Evolutionary conservation across 208 protist species (phyloP).

Genomic region (Jaenimonas drosophilae): DNA sequence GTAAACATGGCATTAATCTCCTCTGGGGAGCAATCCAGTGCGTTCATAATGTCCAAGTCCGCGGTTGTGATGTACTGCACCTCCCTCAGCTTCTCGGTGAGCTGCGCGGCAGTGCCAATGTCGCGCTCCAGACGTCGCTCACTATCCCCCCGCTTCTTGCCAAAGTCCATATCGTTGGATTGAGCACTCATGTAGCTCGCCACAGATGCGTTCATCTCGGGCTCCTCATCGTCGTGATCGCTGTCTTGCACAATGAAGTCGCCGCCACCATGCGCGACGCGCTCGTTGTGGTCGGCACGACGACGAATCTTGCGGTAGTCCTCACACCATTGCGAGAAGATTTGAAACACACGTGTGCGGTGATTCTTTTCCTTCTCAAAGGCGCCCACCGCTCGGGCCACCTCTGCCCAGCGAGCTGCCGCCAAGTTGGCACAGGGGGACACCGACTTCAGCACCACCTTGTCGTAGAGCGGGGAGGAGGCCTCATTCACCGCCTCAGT

Average conservation of each 20-base stretch:
- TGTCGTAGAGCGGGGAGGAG: constrained; percentile 57
- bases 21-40: constrained; percentile 57
- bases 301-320: constrained; percentile 9
- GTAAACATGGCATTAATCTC: constrained; percentile 78
- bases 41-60: constrained; percentile 50
- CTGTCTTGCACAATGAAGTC: neutral
- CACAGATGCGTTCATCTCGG: constrained; percentile 1
- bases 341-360: constrained; percentile 60
- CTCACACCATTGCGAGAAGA: constrained; percentile 71
- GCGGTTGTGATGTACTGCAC: constrained; percentile 33
- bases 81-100: constrained; percentile 1
- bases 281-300: constrained; percentile 1
- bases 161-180: neutral
- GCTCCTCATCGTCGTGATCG: constrained; percentile 2
- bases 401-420: constrained; percentile 44
- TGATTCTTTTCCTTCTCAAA: constrained; percentile 63
- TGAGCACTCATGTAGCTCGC: constrained; percentile 1
- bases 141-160: neutral
- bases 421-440: constrained; percentile 50
- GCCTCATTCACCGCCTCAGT: constrained; percentile 40
- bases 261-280: neutral
- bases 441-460: constrained; percentile 36
- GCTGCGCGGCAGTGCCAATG: no score
- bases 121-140: constrained; percentile 2
- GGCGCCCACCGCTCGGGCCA: constrained; percentile 55